Base-by-base conservation (phyloP, 2,329 filamentous ascomycete species). In the Kalaharituber pfeilii region DNA sequence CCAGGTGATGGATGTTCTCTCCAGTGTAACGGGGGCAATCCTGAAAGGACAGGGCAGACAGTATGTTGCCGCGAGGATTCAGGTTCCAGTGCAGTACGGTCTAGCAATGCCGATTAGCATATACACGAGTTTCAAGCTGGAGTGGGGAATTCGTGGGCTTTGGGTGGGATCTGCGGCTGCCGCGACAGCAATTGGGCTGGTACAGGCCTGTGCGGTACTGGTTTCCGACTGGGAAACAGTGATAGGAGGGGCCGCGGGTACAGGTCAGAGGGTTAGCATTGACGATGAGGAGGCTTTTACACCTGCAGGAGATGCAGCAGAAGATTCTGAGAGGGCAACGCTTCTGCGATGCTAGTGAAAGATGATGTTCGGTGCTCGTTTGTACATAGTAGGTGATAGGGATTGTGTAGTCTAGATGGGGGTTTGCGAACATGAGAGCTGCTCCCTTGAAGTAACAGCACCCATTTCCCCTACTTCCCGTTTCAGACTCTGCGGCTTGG, bases 41-140 rank as follows among this genome's bases (percentile, higher is more conserved):
- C 74, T 96, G 27, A 77, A 89, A 42, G 89, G 89, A 13, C 77
- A 96, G 15, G 89, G 91, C 2, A 79, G 84, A 56, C 89, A 96
- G 68, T 81, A 86, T 59, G 80, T 96, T 54, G 89, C 89, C 13
- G 88, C 89, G 0, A 94, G 89, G 62, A 81, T 88, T 6, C 93
- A 91, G 64, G 69, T 96, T 2, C 78, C 86, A 50, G 81, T 82
- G 22, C 95, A 95, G 70, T 98, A 96, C 68, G 71, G 77, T 18
- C 75, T 96, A 25, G 89, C 86, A 0, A 74, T 96, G 68, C 89
- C 91, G 0, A 78, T 94, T 30, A 86, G 82, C 39, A 82, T 95
- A 60, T 79, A 76, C 3, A 78, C 83, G 0, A 82, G 81, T 0
- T 94, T 96, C 66, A 82, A 79, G 0, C 70, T 88, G 2, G 74